Evolutionary conservation across 768 basidiomycete species (phyloP).

Genomic region (Sporobolomyces pararoseus): DNA sequence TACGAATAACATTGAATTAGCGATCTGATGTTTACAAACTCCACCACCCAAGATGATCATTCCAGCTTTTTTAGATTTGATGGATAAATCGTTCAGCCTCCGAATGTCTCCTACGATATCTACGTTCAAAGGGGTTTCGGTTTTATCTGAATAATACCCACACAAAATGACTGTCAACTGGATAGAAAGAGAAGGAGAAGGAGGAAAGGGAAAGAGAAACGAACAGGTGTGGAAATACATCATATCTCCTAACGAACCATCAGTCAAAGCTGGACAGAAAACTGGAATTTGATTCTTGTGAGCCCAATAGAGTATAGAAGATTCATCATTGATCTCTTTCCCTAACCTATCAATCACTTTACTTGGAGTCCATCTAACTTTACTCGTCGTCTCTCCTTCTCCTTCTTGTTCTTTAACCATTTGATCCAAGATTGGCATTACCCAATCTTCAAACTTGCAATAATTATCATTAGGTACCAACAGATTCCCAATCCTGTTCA

Average conservation of each 20-base stretch:
- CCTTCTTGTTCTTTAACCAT: constrained; percentile 83
- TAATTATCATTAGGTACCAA: constrained; percentile 97
- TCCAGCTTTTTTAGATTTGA: constrained; percentile 85
- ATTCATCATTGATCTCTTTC: constrained; percentile 94
- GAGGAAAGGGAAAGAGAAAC: neutral
- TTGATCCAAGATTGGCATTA: constrained; percentile 82
- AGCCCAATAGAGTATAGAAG: constrained; percentile 98
- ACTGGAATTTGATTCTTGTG: constrained; percentile 99
- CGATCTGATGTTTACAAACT: constrained; percentile 98
- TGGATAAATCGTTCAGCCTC: constrained; percentile 77
- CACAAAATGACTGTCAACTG: neutral
- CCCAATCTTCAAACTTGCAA: constrained; percentile 99
- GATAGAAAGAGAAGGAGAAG: neutral
- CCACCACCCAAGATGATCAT: constrained; percentile 98
- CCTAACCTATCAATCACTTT: constrained; percentile 87
- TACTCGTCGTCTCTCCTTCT: too few relatives aligned
- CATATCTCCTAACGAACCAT: constrained; percentile 98
- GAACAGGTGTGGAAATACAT: constrained; percentile 96
- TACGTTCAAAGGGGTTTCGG: constrained; percentile 58
- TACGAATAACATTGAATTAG: constrained; percentile 99
- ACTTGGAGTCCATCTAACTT: constrained; percentile 85
- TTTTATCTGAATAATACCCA: constrained; percentile 42
- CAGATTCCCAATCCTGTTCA: constrained; percentile 96
- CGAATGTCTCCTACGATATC: constrained; percentile 96
- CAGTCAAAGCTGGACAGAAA: constrained; percentile 96